phyloP scores from a whole-genome alignment of 805 yeast species.

The Brettanomyces anomalus region DNA sequence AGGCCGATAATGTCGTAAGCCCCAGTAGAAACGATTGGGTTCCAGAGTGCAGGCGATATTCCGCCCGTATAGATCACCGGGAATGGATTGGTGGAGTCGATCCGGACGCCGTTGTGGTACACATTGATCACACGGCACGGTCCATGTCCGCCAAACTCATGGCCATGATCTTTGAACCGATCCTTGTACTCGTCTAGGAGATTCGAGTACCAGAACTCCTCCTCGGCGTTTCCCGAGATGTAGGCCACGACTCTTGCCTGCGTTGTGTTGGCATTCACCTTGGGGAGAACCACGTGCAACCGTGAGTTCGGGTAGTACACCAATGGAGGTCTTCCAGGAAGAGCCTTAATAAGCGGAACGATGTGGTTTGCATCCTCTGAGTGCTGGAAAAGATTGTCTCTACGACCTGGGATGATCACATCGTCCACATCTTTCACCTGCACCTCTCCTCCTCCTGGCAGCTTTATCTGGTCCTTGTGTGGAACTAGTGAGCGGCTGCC shows the following conservation, averaged over 20 bases:
- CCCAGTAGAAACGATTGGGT: constrained; percentile 63
- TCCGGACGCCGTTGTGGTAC: constrained; percentile 46
- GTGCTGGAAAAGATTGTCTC: constrained; percentile 20
- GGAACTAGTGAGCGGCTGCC: constrained; percentile 5
- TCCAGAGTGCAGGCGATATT: constrained; percentile 71
- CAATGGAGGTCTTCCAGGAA: constrained; percentile 31
- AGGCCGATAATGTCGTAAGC: constrained; percentile 70
- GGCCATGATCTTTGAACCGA: constrained; percentile 31
- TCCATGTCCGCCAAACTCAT: constrained; percentile 49
- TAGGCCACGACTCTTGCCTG: constrained; percentile 49
- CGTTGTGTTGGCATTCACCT: constrained; percentile 46
- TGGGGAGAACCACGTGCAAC: constrained; percentile 33
- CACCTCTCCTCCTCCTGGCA: neutral
- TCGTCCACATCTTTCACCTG: constrained; percentile 8
- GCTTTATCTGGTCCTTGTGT: constrained; percentile 3
- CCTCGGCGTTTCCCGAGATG: constrained; percentile 68
- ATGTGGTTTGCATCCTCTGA: constrained; percentile 31
- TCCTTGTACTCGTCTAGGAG: constrained; percentile 37
- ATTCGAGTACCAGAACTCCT: constrained; percentile 79
- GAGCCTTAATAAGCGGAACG: constrained; percentile 27
- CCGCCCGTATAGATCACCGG: constrained; percentile 81
- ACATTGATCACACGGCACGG: constrained; percentile 63
- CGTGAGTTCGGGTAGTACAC: constrained; percentile 35
- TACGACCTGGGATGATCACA: constrained; percentile 15
- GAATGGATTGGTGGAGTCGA: constrained; percentile 57